A percentile compares a stretch with the other conserved stretches of the same genome.
Evolutionary conservation across 306 rosid genomes (phyloP).

Genomic region (Vachellia collinsii): DNA sequence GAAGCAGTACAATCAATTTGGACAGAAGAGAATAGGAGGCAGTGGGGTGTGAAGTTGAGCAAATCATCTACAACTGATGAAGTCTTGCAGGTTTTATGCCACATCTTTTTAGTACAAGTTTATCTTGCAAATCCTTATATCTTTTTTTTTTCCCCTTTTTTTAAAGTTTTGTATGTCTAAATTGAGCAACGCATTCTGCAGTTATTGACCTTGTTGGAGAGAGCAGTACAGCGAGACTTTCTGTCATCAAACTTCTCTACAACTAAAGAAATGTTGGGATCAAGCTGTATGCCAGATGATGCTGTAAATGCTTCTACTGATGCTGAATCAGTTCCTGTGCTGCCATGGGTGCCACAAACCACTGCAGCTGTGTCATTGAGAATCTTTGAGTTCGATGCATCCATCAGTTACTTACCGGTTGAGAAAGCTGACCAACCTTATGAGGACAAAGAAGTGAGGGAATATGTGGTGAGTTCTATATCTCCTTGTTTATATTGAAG

Average conservation of each 20-base stretch:
- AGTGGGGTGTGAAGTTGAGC: slow-evolving; percentile 77
- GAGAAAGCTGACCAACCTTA: slow-evolving; percentile 59
- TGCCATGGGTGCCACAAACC: slow-evolving; percentile 95
- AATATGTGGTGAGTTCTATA: slow-evolving; percentile 57
- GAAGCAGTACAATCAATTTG: slow-evolving; percentile 83
- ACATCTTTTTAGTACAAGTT: slow-evolving; percentile 15
- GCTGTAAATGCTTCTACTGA: slow-evolving; percentile 48
- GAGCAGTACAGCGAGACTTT: slow-evolving; percentile 67
- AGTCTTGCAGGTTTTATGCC: slow-evolving; percentile 68
- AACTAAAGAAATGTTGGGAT: slow-evolving; percentile 72
- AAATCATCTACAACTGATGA: slow-evolving; percentile 71
- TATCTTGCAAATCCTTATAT: slow-evolving; percentile 23
- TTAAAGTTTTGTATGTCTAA: slow-evolving; percentile 19
- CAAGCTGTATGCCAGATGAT: slow-evolving; percentile 44
- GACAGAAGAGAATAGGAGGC: slow-evolving; percentile 67
- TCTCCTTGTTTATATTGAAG: not conserved
- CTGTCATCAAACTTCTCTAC: slow-evolving; percentile 69
- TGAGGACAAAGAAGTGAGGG: slow-evolving; percentile 52
- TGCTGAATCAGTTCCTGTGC: slow-evolving; percentile 57
- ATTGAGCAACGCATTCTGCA: slow-evolving; percentile 45
- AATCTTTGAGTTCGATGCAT: slow-evolving; percentile 80
- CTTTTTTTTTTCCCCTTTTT: slow-evolving; percentile 23
- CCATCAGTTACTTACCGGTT: slow-evolving; percentile 55
- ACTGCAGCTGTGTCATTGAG: slow-evolving; percentile 87
- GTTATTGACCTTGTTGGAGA: slow-evolving; percentile 78